Evolutionary conservation across 176 grass and related monocot genomes (phyloP), one percentile per base, ranked within the genome.

Genomic region (Bromus sterilis): DNA sequence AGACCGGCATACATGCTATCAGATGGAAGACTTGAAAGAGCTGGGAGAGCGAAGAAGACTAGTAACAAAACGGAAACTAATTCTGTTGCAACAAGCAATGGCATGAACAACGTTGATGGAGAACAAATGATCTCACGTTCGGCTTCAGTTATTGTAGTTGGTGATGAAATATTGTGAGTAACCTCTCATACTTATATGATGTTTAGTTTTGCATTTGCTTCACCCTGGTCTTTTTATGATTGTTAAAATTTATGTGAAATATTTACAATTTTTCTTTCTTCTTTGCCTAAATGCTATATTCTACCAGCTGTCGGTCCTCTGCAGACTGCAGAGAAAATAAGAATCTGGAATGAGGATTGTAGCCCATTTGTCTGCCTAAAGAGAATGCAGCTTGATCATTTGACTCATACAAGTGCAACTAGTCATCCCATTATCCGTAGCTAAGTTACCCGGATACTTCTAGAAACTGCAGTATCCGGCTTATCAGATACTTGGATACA

Each of bases 1-100:
- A 99, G 92, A 88, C 96, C 96, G 83, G 96, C 96, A 82, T 99
- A 95, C 85, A 90, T 95, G 96, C 85, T 99, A 75, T 84, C 89
- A 71, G 96, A 99, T 78, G 96, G 96, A 81, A 95, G 96, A 53
- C 90, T 95, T 78, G 96, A 99, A 91, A 95, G 96, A 78, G 96
- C 96, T 65, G 96, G 96, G 40, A 84, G 96, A 95, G 81, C 84
- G 39, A 99, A 99, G 86, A 98, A 91, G 77, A 74, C 26, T 82
- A 63, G 61, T 88, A 25, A 62, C 56, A 93, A 89, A 70, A 66
- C 11, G 5, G 81, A 89, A 86, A 67, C 61, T 36, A 84, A 60
- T 59, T 62, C 80, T 83, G 51, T 82, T 87, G 39, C 48, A 83
- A 89, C 48, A 83, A 89, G 75, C 77, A 94, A 95, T 93, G 91